Evolutionary conservation across 2,329 filamentous ascomycete species (phyloP), one percentile per base, ranked within the genome.

Genomic region (Delphinella strobiligena): DNA sequence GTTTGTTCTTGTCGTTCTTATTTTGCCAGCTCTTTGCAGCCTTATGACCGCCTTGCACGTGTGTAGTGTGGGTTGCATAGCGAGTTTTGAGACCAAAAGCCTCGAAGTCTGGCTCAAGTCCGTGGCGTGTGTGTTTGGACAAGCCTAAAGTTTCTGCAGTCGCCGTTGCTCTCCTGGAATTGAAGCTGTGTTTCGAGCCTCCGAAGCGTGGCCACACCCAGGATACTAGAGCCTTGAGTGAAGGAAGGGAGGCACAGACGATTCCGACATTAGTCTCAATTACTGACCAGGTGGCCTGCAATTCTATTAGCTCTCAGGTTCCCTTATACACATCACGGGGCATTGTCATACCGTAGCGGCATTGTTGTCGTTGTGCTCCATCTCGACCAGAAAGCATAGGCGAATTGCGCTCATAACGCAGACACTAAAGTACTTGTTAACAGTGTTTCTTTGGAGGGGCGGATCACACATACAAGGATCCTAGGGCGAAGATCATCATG

Each of bases 351-450:
- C n/a, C n/a, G n/a, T n/a, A n/a, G n/a, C n/a, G n/a, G n/a, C n/a
- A n/a, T n/a, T n/a, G n/a, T n/a, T n/a, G n/a, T n/a, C n/a, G 22
- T 27, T 27, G 22, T 27, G 22, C 22, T 27, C 22, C 12, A 27
- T 7, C 22, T 27, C 7, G 19, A 44, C 37, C 10, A 48, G 40
- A 32, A 41, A 40, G 24, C 36, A 37, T n/a, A 48, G 36, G 15
- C 44, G 46, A 29, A 48, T 40, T 36, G 46, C 38, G 17, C 44
- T 46, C 12, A 45, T 40, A 18, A 48, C 41, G 22, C 44, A 44
- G 9, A 46, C 46, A 37, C 46, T 48, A 18, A 9, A 2, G 12
- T 9, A 11, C 19, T 8, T 2, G 24, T 40, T 27, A 38, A 37
- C 35, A 4, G 29, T n/a, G 3, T 17, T 31, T 4, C 11, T 9